A percentile compares a stretch with the other conserved stretches of the same genome.
Conservation (phyloP, 129 eudicot genomes). For the Lonicera japonica region DNA sequence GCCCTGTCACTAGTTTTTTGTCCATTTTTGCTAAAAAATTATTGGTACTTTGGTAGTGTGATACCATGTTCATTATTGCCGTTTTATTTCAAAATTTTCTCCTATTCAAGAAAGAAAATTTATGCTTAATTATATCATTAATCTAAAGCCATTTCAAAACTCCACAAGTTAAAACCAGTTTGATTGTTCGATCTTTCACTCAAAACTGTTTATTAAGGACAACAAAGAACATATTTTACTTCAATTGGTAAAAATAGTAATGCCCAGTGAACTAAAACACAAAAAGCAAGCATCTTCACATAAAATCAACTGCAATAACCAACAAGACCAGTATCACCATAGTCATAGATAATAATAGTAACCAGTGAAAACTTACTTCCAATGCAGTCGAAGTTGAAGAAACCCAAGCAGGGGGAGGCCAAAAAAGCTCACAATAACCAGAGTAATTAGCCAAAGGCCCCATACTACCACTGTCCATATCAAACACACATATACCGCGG, state of each 20-base stretch:
- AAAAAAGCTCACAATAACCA: conserved; percentile 58
- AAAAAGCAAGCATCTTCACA: not conserved
- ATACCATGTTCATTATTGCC: no score
- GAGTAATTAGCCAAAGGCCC: conserved; percentile 41
- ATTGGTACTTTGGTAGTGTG: no score
- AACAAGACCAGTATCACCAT: not conserved
- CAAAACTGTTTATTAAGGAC: no score
- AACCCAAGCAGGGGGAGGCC: conserved; percentile 91
- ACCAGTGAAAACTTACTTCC: conserved; percentile 40
- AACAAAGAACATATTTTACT: no score
- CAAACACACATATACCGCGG: conserved; percentile 64
- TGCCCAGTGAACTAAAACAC: no score
- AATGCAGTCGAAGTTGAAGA: conserved; percentile 27
- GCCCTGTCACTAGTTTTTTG: not conserved
- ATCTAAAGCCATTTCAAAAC: no score
- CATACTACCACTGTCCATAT: conserved; percentile 71
- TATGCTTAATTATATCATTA: no score
- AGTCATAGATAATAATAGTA: not conserved
- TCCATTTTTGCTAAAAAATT: not conserved
- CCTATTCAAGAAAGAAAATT: no score
- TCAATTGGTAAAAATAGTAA: no score
- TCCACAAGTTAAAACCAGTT: no score
- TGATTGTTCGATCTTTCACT: no score
- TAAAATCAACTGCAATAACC: not conserved
- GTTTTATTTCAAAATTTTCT: no score